phyloP scores from a whole-genome alignment of 352 stramenopile species.

The Phytophthora colocasiae region DNA sequence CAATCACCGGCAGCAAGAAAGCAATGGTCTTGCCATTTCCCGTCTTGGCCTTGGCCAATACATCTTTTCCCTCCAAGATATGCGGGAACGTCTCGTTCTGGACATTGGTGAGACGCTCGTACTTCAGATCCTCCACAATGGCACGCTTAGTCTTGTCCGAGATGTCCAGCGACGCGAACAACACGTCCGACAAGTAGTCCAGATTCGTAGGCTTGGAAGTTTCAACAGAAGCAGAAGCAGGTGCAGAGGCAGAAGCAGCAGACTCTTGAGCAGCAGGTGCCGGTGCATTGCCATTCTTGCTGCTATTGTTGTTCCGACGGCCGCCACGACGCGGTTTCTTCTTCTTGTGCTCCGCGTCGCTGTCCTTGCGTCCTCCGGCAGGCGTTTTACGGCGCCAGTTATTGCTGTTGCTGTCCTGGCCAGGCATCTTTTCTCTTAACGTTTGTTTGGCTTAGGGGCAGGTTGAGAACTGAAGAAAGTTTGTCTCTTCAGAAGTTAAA shows the following conservation, averaged over 20 bases:
- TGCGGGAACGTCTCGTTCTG: constrained; percentile 88
- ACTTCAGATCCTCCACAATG: constrained; percentile 86
- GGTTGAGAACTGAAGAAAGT: constrained; percentile 5
- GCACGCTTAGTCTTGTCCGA: constrained; percentile 66
- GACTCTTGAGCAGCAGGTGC: background rate
- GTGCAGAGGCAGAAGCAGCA: constrained; percentile 3
- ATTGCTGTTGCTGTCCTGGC: constrained; percentile 27
- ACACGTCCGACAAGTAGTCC: constrained; percentile 65
- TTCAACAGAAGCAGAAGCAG: background rate
- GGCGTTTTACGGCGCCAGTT: constrained; percentile 49
- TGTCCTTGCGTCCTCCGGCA: constrained; percentile 44
- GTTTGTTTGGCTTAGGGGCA: constrained; percentile 7
- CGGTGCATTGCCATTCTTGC: constrained; percentile 7
- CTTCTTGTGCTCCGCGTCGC: constrained; percentile 58
- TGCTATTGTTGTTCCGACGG: constrained; percentile 41
- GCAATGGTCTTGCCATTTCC: constrained; percentile 93
- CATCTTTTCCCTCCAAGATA: constrained; percentile 82
- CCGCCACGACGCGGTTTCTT: constrained; percentile 59
- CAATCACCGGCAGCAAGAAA: constrained; percentile 81
- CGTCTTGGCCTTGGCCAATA: constrained; percentile 93
- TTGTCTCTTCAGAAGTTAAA: constrained; percentile 22
- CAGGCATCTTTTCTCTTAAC: constrained; percentile 24
- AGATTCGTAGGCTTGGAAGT: constrained; percentile 35
- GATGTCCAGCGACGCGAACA: constrained; percentile 65
- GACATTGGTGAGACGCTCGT: constrained; percentile 90